These are phyloP conservation scores for Dryas alaskensis DNA, from an alignment of 306 rosid genomes.

Conservation along the genomic window DNA sequence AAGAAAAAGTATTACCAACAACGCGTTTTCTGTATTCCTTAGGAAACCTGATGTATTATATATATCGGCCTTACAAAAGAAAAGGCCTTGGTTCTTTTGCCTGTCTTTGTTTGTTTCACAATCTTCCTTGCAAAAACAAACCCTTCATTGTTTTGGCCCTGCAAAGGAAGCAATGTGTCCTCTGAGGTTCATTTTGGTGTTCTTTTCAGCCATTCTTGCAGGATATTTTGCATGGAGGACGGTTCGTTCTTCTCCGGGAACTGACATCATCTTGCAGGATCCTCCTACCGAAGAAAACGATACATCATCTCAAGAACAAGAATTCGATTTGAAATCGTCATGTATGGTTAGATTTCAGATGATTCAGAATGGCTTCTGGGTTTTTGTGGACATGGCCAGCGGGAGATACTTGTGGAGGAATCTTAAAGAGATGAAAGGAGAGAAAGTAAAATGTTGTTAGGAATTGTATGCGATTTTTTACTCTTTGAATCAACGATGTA, in stretches of 20 bases:
- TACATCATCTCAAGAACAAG: constrained; percentile 23
- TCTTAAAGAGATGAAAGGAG: constrained; percentile 33
- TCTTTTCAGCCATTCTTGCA: constrained; percentile 62
- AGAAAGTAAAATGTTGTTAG: constrained; percentile 28
- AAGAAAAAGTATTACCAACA: background rate
- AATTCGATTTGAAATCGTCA: constrained; percentile 37
- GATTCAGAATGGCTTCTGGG: constrained; percentile 56
- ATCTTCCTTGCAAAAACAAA: background rate
- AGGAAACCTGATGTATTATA: background rate
- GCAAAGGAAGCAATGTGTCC: constrained; percentile 53
- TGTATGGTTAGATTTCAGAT: constrained; percentile 31
- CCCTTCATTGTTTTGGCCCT: too few species aligned
- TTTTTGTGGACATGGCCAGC: constrained; percentile 72
- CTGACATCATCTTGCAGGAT: constrained; percentile 15
- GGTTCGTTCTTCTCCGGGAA: constrained; percentile 36
- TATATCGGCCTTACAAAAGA: background rate
- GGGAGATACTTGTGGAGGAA: constrained; percentile 77
- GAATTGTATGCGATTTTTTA: background rate
- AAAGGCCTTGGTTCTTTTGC: background rate
- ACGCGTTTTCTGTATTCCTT: background rate
- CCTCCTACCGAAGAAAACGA: constrained; percentile 11
- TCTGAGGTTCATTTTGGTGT: constrained; percentile 65
- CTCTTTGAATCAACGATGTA: background rate
- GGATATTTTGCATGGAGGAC: constrained; percentile 68
- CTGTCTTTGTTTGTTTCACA: background rate